A percentile compares a stretch with the other conserved stretches of the same genome.
Evolutionary conservation across 306 rosid genomes (phyloP).

Genomic region (Cercis canadensis): DNA sequence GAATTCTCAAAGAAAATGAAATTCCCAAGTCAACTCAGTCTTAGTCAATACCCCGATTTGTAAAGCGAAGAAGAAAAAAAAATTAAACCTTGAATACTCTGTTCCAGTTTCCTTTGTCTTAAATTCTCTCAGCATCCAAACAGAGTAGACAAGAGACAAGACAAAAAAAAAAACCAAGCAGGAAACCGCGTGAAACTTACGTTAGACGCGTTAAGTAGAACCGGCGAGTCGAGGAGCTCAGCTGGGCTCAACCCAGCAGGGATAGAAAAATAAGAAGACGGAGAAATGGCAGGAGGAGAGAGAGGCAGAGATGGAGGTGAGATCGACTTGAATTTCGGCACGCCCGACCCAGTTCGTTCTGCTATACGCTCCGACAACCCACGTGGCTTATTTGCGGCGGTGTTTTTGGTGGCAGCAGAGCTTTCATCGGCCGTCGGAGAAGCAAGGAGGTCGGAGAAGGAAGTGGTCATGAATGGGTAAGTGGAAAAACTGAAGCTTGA

Average conservation of each 20-base stretch:
- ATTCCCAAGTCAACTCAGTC: slow-evolving; percentile 27
- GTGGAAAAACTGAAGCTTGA: slow-evolving; percentile 61
- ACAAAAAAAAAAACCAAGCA: background rate
- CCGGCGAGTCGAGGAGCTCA: slow-evolving; percentile 94
- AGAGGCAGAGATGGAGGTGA: slow-evolving; percentile 89
- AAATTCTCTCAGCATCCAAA: slow-evolving; percentile 1
- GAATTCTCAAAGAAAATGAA: background rate
- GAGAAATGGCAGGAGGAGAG: slow-evolving; percentile 72
- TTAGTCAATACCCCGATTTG: background rate
- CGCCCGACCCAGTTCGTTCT: slow-evolving; percentile 58
- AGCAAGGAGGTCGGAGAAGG: slow-evolving; percentile 75
- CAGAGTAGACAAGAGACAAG: background rate
- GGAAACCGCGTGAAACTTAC: slow-evolving; percentile 46
- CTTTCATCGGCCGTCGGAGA: slow-evolving; percentile 41
- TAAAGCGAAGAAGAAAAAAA: background rate
- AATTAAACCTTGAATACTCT: background rate
- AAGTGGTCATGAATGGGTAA: slow-evolving; percentile 74
- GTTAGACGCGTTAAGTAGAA: slow-evolving; percentile 67
- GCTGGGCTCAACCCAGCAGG: slow-evolving; percentile 82
- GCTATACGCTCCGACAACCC: slow-evolving; percentile 62
- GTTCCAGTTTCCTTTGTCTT: background rate
- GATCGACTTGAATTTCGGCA: slow-evolving; percentile 80
- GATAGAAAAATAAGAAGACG: slow-evolving; percentile 74
- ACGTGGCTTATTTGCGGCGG: slow-evolving; percentile 16
- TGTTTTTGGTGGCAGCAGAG: slow-evolving; percentile 6